Evolutionary conservation across 163 green algal genomes (phyloP), one percentile per base, ranked within the genome.

Genomic region (Botryococcus braunii): DNA sequence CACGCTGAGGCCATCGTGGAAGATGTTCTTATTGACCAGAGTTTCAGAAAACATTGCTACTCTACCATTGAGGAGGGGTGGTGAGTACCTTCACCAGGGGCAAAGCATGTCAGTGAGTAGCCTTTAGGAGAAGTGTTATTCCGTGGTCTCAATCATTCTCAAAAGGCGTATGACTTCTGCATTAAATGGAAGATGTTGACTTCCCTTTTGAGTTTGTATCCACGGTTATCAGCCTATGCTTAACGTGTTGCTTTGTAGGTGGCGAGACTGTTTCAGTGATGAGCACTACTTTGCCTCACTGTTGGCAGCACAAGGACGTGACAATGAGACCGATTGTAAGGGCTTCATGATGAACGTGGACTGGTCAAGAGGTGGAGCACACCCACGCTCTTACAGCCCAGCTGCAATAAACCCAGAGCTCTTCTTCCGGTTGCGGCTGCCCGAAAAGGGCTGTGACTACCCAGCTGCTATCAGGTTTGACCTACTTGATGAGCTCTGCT

Each of bases 221-320:
- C n/a, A n/a, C n/a, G n/a, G n/a, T n/a, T n/a, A n/a, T n/a, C n/a
- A n/a, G n/a, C n/a, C n/a, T 40, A 31, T 65, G 50, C 48, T 39
- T 69, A 7, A 62, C 1, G 21, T 67, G 27, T 31, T 60, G 56
- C 55, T n/a, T 5, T 52, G 23, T 38, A 71, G 58, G 70, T 71
- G 62, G 39, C 72, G 76, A 2, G 65, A 70, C 52, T 82, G 76
- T 57, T 73, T 74, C 46, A 58, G 29, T n/a, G 77, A 83, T 56
- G 77, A 83, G 70, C 73, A 80, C 70, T 83, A 80, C 64, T 65
- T 80, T 23, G 49, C 77, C 0, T 69, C 63, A 1, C 46, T 83
- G 32, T 70, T 83, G 50, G 77, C 70, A 2, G 31, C 38, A 1
- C 17, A 27, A 0, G 68, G 65, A 2, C 56, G 65, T 34, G 59